Base-by-base conservation (phyloP, 1,139 yeast species). In the Diutina sp. region DNA sequence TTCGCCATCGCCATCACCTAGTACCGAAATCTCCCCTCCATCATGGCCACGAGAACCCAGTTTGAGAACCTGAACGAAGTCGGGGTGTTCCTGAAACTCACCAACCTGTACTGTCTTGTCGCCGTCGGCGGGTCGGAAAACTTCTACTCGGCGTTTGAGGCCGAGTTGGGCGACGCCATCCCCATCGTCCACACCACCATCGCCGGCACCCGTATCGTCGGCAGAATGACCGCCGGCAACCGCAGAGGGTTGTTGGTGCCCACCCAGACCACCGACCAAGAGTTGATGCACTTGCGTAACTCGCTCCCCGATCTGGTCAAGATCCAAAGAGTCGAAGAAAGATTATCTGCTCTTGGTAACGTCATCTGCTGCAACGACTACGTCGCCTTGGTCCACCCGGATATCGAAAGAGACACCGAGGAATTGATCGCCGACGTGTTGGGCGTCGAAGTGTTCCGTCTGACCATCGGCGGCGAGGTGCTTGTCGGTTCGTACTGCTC, bases 391-490 rank as follows among this genome's bases (percentile, higher is more conserved):
- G 99, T 95, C 56, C 99, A 95, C 72, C 99, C 99, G 56, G 99
- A 95, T 75, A 90, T 95, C 63, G 99, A 95, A 77, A 85, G 99
- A 69, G 99, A 95, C 73, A 95, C 99, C 56, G 99, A 95, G 76
- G 99, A 95, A 74, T 78, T 95, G 66, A 95, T 95, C 68, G 96
- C 99, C 55, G 99, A 95, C 72, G 97, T 91, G n/a, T 79, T 95
- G 61, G 99, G 99, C 59, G 99, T 95, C 56, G 99, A 95, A 73
- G 99, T 95, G 51, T 95, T 95, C 82, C 86, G 99, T 76, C 99
- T 93, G 74, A 95, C 99, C 56, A 91, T 95, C 64, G 97, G 99
- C 21, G 98, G 97, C 62, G 93, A 95, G 70, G 98, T 95, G 56
- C 80, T 95, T 61, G 99, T 95, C 58, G 99, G 99, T 58, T 87